Evolutionary conservation across 306 rosid species (phyloP).

Genomic region (Dalbergia cochinchinensis): DNA sequence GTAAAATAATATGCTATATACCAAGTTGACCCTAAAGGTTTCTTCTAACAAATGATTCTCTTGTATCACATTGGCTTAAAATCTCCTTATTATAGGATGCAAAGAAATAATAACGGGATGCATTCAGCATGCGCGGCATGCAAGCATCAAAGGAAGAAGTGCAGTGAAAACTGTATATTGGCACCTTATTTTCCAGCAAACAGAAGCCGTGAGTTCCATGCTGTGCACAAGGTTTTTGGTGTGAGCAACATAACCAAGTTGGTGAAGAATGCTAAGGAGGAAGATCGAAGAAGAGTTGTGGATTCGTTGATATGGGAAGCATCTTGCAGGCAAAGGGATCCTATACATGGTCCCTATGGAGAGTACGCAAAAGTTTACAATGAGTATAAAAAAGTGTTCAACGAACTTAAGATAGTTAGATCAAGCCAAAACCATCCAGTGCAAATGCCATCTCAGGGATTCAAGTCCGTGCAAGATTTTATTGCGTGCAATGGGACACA

Average conservation of each 20-base stretch:
- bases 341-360: constrained; percentile 74
- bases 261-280: constrained; percentile 57
- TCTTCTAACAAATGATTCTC: background rate
- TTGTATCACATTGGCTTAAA: background rate
- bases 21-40: background rate
- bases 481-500: constrained; percentile 50
- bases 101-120: constrained; percentile 50
- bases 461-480: constrained; percentile 52
- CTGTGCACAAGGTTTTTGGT: constrained; percentile 79
- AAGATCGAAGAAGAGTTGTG: constrained; percentile 56
- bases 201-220: constrained; percentile 64
- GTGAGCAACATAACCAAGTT: constrained; percentile 83
- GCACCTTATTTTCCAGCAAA: constrained; percentile 80
- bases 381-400: constrained; percentile 56
- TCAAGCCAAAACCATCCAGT: constrained; percentile 42
- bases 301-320: constrained; percentile 93
- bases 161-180: constrained; percentile 63
- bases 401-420: constrained; percentile 58
- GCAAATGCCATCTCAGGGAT: constrained; percentile 51
- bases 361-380: constrained; percentile 61
- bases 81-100: constrained; percentile 55
- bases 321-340: constrained; percentile 75
- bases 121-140: constrained; percentile 86
- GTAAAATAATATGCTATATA: no score
- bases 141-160: constrained; percentile 87